These are phyloP conservation scores for Colletotrichum tropicale DNA, from an alignment of 2,329 filamentous ascomycete genomes.

Conservation along the genomic window DNA sequence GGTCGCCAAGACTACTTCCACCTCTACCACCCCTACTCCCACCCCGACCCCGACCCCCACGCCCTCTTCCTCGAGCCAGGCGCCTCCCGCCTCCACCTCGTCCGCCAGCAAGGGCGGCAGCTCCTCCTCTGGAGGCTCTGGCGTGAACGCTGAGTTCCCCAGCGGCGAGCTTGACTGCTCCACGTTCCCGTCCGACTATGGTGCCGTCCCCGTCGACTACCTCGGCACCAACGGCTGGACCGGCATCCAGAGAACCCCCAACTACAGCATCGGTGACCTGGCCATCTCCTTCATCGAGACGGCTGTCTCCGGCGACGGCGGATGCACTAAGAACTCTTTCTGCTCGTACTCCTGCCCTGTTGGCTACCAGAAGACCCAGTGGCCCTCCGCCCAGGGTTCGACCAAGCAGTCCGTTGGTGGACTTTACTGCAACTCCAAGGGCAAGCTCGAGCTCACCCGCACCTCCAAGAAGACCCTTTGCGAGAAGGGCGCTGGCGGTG, in stretches of 20 bases:
- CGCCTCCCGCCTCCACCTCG: constrained; percentile 27
- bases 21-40: constrained; percentile 32
- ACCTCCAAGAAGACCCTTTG: constrained; percentile 72
- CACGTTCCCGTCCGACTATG: constrained; percentile 80
- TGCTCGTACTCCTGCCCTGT: constrained; percentile 94
- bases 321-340: constrained; percentile 69
- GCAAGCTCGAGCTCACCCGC: constrained; percentile 81
- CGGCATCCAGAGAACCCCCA: constrained; percentile 72
- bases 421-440: constrained; percentile 74
- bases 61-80: constrained; percentile 24
- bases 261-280: constrained; percentile 51
- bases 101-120: constrained; percentile 26
- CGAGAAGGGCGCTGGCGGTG: constrained; percentile 70
- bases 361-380: constrained; percentile 92
- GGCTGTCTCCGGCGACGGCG: constrained; percentile 58
- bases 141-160: constrained; percentile 73
- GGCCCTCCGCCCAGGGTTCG: constrained; percentile 77
- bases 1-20: constrained; percentile 31
- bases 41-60: constrained; percentile 24
- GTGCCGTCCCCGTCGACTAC: constrained; percentile 74
- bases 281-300: constrained; percentile 71
- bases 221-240: constrained; percentile 76
- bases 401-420: constrained; percentile 89
- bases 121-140: constrained; percentile 41
- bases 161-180: constrained; percentile 74